phyloP scores from a whole-genome alignment of 2,329 filamentous ascomycete genomes.

The Diaporthe citrichinensis region DNA sequence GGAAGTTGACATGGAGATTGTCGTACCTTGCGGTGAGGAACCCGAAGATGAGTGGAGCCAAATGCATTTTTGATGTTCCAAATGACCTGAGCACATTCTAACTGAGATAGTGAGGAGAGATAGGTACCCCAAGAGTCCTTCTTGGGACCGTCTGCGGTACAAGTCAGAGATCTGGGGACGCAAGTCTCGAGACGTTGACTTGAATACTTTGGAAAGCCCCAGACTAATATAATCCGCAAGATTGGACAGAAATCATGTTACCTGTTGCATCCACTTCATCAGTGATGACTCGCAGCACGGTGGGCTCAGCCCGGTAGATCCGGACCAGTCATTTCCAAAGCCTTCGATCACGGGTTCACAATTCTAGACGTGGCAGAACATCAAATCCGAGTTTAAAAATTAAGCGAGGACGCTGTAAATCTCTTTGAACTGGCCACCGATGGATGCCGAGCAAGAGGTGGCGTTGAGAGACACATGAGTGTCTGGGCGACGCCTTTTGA shows the following conservation, averaged over 20 bases:
- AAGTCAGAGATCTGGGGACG: too few relatives aligned
- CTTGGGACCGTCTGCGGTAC: too few relatives aligned
- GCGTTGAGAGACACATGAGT: not conserved
- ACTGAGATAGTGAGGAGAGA: too few relatives aligned
- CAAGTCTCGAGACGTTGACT: not conserved
- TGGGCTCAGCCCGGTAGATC: not conserved
- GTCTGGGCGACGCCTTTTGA: too few relatives aligned
- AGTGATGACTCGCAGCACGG: conserved; percentile 7
- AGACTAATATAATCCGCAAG: not conserved
- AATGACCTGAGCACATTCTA: too few relatives aligned
- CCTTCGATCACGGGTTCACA: not conserved
- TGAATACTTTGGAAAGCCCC: rapidly evolving
- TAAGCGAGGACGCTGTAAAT: not conserved
- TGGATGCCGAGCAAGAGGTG: not conserved
- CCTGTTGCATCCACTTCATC: not conserved
- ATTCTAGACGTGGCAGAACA: not conserved
- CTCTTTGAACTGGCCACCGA: not conserved
- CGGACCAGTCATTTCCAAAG: not conserved
- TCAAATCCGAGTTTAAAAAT: not conserved
- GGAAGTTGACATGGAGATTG: not conserved
- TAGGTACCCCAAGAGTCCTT: too few relatives aligned
- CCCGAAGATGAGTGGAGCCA: not conserved
- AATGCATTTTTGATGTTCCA: not conserved
- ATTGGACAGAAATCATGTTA: not conserved
- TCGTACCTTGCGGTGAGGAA: not conserved